Evolutionary conservation across 2,329 filamentous ascomycete species (phyloP), one percentile per base, ranked within the genome.

Genomic region (Falciphora oryzae): DNA sequence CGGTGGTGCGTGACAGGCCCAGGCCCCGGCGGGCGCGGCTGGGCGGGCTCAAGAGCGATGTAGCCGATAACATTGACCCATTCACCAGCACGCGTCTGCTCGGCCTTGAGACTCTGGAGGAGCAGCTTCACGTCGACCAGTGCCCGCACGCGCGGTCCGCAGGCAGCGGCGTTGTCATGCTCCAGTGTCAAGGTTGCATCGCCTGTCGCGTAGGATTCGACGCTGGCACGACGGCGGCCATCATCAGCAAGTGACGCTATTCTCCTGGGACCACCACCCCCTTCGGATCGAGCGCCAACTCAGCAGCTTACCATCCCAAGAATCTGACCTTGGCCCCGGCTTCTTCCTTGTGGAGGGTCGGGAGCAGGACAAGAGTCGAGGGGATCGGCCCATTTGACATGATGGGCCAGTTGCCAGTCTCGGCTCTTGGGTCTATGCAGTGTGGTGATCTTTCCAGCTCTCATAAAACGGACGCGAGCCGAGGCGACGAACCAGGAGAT

Each of bases 31-130:
- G 44, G 22, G 44, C n/a, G 44, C 44, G 22, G 44, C 44, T 25
- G 18, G 22, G n/a, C 44, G 44, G 44, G 44, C 18, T 53, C 73
- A 31, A 14, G 28, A 57, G 79, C 82, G 64, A 93, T 80, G 74
- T 96, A 96, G 7, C 93, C 94, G 68, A 97, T 85, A 4, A 97
- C 83, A 73, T 97, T 96, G 62, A 97, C 76, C 93, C 93, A 97
- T 66, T 89, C 83, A n/a, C 94, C 94, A 31, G 90, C 78, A 62
- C 87, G 82, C 63, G 90, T 83, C 62, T 90, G 81, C 65, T 88
- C 83, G 28, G 82, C 76, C 27, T 84, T 85, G 65, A 95, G 77
- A 13, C 78, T 82, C 70, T 88, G 83, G 6, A 96, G 81, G 3
- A 96, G 75, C 68, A 93, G 84, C 63, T 85, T 83, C 66, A 96